Evolutionary conservation across 495 filamentous ascomycete genomes (phyloP), one percentile per base, ranked within the genome.

Genomic region (Neurospora sp.): DNA sequence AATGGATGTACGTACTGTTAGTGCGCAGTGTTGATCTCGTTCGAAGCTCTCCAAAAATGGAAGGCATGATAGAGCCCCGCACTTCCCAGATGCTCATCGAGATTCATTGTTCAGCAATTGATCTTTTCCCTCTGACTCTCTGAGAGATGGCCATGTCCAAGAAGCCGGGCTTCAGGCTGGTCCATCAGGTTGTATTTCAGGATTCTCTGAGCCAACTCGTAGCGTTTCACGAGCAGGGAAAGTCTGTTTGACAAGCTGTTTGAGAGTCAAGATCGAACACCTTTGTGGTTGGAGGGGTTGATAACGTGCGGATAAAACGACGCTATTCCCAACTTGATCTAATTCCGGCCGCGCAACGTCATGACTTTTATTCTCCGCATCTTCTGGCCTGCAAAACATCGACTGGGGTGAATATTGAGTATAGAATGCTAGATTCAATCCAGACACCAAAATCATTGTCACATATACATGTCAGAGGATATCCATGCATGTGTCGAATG

Each of bases 231-330:
- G 12, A 27, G 22, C 5, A 31, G 53, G 3, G 22, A 22, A 61
- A 22, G 47, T 35, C 14, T 4, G 16, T 18, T 37, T 35, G 22
- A 65, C 53, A 65, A 61, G 2, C 4, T 1, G 53, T 61, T 27
- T 61, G 53, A 61, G 53, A 27, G 5, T 31, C 12, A 14, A 16
- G 20, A 61, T 16, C 5, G 22, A 16, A 53, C 4, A 22, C 3
- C 6, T 16, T 27, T 10, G 20, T 59, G 4, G 20, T 20, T 27
- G 20, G 12, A 53, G 45, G 45, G 18, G 53, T 31, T 8, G 53
- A 61, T 61, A 35, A 61, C 53, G 53, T 61, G 53, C 53, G 22
- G 53, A 31, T 61, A 61, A 61, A 61, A 65, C 27, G 27, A 65
- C 27, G 53, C 53, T 37, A 65, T 35, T 35, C 53, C 53, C 27